Conservation (phyloP, 2,329 filamentous ascomycete genomes). For the Aspergillus sp. region DNA sequence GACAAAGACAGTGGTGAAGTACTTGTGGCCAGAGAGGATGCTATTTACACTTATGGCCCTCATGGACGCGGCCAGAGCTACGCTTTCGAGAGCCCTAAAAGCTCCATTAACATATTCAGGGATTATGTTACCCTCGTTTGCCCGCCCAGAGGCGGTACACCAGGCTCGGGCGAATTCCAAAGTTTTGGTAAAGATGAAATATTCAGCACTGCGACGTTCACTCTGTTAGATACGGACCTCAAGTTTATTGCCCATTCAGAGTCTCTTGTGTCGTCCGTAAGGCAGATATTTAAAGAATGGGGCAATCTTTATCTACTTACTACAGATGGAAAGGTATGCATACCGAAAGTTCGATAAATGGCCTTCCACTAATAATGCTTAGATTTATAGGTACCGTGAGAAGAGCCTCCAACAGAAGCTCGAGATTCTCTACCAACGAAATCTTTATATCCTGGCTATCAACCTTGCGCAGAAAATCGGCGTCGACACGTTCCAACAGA, state of each 20-base stretch:
- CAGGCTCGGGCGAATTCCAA: conserved; percentile 62
- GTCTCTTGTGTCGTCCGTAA: conserved; percentile 75
- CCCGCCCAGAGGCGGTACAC: conserved; percentile 62
- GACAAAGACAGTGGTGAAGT: conserved; percentile 79
- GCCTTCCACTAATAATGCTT: conserved; percentile 25
- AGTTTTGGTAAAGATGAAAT: conserved; percentile 68
- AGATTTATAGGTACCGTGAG: conserved; percentile 87
- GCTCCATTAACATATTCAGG: conserved; percentile 71
- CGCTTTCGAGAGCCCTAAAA: conserved; percentile 90
- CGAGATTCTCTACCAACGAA: conserved; percentile 90
- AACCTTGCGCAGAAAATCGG: conserved; percentile 88
- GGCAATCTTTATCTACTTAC: conserved; percentile 87
- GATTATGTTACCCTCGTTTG: conserved; percentile 88
- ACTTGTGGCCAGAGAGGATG: conserved; percentile 90
- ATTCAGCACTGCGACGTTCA: conserved; percentile 85
- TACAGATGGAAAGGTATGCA: conserved; percentile 79
- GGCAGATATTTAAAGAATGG: conserved; percentile 82
- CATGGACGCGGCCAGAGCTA: conserved; percentile 84
- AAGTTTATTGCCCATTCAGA: conserved; percentile 89
- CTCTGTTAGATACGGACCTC: conserved; percentile 85
- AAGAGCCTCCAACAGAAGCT: conserved; percentile 87
- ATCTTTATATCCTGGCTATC: conserved; percentile 87
- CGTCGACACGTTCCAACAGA: conserved; percentile 77
- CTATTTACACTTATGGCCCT: conserved; percentile 86
- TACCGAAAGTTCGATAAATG: not conserved